A percentile compares a stretch with the other conserved stretches of the same genome.
phyloP scores from a whole-genome alignment of 768 basidiomycete species.

The Termitomyces eurrhizus region DNA sequence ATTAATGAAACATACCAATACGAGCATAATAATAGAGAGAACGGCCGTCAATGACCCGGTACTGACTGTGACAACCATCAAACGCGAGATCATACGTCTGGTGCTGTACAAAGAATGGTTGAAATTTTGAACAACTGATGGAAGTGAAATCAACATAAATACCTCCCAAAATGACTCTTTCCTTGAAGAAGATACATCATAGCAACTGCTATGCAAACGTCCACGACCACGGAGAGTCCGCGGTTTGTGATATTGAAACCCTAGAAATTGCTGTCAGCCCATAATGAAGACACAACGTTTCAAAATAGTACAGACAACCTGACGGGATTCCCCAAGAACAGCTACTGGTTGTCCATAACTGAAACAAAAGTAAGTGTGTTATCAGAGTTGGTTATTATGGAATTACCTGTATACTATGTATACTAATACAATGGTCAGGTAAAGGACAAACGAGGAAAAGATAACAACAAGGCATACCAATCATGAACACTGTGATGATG shows the following conservation, averaged over 20 bases:
- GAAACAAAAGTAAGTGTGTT: neutral
- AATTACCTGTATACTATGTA: neutral
- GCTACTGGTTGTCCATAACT: neutral
- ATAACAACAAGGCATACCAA: neutral
- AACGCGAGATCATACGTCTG: neutral
- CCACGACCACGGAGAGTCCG: neutral
- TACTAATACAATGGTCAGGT: neutral
- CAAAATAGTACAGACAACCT: neutral
- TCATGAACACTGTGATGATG: neutral
- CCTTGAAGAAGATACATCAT: neutral
- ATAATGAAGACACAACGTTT: no score
- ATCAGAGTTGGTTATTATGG: no score
- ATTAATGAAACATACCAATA: neutral
- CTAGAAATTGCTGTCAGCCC: neutral
- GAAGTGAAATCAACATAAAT: neutral
- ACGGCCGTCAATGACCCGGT: slow-evolving; percentile 1
- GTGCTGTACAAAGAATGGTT: neutral
- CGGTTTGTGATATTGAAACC: neutral
- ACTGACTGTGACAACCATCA: neutral
- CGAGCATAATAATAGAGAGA: neutral
- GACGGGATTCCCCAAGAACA: neutral
- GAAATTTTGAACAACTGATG: no score
- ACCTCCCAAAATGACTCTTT: neutral
- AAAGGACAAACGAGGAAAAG: neutral
- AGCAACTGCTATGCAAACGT: neutral